Conservation (phyloP, 257 asterid species). For the Scutellaria baicalensis region DNA sequence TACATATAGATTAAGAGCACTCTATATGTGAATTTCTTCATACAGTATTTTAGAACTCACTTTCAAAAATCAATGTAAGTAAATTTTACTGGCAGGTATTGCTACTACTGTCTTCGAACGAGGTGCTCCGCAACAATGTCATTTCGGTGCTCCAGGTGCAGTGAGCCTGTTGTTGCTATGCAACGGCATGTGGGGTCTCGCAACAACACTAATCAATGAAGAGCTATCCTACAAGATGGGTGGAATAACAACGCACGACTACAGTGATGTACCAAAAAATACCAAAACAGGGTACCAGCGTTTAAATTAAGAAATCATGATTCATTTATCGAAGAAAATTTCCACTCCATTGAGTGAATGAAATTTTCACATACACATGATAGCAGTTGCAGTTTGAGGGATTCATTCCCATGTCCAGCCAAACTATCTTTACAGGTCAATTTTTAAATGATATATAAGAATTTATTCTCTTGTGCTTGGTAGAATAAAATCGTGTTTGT, state of each 20-base stretch:
- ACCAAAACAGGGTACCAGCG: constrained; percentile 12
- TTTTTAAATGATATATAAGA: background rate
- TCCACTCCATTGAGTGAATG: constrained; percentile 26
- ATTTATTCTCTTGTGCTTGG: background rate
- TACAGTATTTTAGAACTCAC: too few species aligned
- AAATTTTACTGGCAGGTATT: constrained; percentile 49
- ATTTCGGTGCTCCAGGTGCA: constrained; percentile 77
- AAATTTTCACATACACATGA: background rate
- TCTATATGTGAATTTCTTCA: background rate
- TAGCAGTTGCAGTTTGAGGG: too few species aligned
- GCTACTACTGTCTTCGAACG: constrained; percentile 84
- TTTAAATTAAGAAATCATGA: constrained; percentile 18
- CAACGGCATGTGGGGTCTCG: constrained; percentile 53
- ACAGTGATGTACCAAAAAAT: constrained; percentile 13
- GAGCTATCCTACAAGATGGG: constrained; percentile 21
- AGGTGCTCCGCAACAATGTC: constrained; percentile 73
- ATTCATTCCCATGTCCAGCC: too few species aligned
- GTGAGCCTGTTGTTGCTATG: constrained; percentile 83
- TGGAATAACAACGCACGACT: constrained; percentile 11
- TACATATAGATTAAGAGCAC: background rate
- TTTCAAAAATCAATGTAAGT: background rate
- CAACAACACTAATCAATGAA: constrained; percentile 23
- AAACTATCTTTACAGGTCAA: background rate
- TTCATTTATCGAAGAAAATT: constrained; percentile 20
- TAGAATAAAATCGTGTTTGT: background rate